phyloP scores from a whole-genome alignment of 2,329 filamentous ascomycete genomes.

The Calonectria henricotiae region DNA sequence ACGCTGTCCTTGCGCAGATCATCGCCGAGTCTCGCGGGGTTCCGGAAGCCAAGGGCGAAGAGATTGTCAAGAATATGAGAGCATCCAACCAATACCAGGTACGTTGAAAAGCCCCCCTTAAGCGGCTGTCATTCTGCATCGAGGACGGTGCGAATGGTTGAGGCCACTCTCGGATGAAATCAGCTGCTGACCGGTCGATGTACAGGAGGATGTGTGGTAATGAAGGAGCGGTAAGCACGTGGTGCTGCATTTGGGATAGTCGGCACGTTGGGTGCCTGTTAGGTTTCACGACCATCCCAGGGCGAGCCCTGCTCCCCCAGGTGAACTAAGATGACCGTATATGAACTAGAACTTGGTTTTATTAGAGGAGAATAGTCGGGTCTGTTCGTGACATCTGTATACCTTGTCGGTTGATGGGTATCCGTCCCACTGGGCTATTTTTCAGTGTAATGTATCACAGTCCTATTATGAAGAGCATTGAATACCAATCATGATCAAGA shows the following conservation, averaged over 20 bases:
- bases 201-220: slow-evolving; percentile 82
- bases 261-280: slow-evolving; percentile 45
- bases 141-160: slow-evolving; percentile 18
- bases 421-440: slow-evolving; percentile 35
- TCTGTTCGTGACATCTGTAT: slow-evolving; percentile 39
- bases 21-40: slow-evolving; percentile 88
- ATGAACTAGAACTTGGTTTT: slow-evolving; percentile 49
- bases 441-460: slow-evolving; percentile 43
- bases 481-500: slow-evolving; percentile 24
- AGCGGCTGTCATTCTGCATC: background rate
- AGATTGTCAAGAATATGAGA: slow-evolving; percentile 97
- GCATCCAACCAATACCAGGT: slow-evolving; percentile 96
- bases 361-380: slow-evolving; percentile 44
- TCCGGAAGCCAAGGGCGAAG: slow-evolving; percentile 89
- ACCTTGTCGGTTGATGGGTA: slow-evolving; percentile 40
- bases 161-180: slow-evolving; percentile 1
- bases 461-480: slow-evolving; percentile 27
- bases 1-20: slow-evolving; percentile 88
- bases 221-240: slow-evolving; percentile 56
- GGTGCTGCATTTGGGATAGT: slow-evolving; percentile 45
- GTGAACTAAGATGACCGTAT: slow-evolving; percentile 47
- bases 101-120: slow-evolving; percentile 55
- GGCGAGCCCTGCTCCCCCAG: slow-evolving; percentile 45
- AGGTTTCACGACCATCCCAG: slow-evolving; percentile 44
- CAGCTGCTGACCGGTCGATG: slow-evolving; percentile 40